Conservation (phyloP, 345 rosid genomes). For the Angophora floribunda region DNA sequence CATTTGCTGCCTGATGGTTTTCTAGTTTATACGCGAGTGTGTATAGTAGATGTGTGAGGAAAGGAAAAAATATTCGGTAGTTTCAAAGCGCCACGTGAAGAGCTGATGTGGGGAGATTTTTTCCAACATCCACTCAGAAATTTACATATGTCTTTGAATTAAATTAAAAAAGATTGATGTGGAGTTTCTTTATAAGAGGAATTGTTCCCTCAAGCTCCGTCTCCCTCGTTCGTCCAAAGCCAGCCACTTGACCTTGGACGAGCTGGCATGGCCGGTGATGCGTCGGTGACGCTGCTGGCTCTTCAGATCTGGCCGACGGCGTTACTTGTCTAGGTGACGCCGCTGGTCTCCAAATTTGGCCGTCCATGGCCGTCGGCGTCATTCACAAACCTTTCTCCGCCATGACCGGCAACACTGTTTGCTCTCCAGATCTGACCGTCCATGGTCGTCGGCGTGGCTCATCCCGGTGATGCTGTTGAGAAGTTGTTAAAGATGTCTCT, state of each 20-base stretch:
- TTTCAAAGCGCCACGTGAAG: background rate
- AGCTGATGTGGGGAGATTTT: accelerated
- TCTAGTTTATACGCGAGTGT: too few relatives aligned
- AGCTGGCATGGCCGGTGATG: background rate
- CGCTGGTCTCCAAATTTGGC: background rate
- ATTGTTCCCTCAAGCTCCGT: background rate
- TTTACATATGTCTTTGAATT: background rate
- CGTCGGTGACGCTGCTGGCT: too few relatives aligned
- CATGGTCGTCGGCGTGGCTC: too few relatives aligned
- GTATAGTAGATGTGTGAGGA: too few relatives aligned
- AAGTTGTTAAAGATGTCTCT: too few relatives aligned
- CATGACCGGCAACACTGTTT: background rate
- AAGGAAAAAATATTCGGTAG: background rate
- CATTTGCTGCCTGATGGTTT: slow-evolving; percentile 11
- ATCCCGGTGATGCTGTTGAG: too few relatives aligned
- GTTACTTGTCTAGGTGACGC: accelerated
- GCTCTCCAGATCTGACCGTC: background rate
- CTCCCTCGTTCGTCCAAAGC: background rate
- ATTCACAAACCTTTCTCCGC: accelerated
- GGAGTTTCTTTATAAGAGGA: background rate
- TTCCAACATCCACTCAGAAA: background rate
- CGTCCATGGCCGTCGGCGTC: accelerated
- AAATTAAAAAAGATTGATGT: background rate
- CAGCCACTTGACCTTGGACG: background rate
- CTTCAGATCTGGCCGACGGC: too few relatives aligned